phyloP scores from a whole-genome alignment of 768 basidiomycete genomes.

The Ephemerocybe angulata region DNA sequence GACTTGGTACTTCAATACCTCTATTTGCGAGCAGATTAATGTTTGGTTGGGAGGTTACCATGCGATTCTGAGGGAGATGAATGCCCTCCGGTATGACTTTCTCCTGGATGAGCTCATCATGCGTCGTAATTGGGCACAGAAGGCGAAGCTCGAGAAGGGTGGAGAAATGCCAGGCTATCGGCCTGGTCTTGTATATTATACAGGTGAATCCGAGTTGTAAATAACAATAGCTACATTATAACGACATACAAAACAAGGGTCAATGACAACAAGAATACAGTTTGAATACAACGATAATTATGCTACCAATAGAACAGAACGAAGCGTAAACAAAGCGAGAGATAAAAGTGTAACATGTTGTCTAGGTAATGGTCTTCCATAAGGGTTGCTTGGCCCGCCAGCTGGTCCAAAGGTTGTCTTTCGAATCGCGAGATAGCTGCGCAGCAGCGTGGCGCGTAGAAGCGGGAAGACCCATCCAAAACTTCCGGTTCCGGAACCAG shows the following conservation, averaged over 20 bases:
- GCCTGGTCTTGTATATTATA: neutral
- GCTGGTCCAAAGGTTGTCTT: neutral
- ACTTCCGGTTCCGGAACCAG: neutral
- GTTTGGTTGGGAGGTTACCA: constrained; percentile 29
- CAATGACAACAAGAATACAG: neutral
- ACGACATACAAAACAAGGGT: too few relatives aligned
- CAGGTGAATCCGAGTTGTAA: neutral
- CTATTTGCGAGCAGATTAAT: constrained; percentile 34
- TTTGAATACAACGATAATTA: too few relatives aligned
- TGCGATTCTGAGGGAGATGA: constrained; percentile 29
- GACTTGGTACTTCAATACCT: constrained; percentile 29
- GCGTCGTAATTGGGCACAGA: constrained; percentile 4
- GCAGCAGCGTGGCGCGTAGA: neutral
- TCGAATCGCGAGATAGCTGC: neutral
- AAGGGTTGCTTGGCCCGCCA: neutral
- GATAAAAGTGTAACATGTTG: too few relatives aligned
- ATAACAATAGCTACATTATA: too few relatives aligned
- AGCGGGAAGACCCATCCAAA: neutral
- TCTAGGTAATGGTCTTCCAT: neutral
- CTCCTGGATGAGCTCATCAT: constrained; percentile 34
- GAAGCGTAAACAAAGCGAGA: too few relatives aligned
- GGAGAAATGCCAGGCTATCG: neutral
- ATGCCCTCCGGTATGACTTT: constrained; percentile 24
- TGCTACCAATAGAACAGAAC: too few relatives aligned
- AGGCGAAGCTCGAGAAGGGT: neutral